A percentile compares a stretch with the other conserved stretches of the same genome.
These are phyloP conservation scores for Geotrichum ghanense DNA, from an alignment of 805 yeast species.

Conservation along the genomic window DNA sequence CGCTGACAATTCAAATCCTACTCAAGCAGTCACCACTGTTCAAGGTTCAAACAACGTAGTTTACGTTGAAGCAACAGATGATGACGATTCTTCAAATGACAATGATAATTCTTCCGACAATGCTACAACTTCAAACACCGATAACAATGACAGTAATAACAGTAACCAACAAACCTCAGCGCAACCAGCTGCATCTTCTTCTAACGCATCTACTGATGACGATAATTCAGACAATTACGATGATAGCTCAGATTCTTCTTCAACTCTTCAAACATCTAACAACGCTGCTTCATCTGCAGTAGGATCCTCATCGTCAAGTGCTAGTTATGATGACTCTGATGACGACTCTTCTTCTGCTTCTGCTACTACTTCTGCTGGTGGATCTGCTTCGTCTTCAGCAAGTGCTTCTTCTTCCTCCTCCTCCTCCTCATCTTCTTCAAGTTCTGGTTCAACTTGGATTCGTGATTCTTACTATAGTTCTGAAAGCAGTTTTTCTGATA, in stretches of 20 bases:
- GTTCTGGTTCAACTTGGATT: slow-evolving; percentile 48
- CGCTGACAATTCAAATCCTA: slow-evolving; percentile 7
- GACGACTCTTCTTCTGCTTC: neutral
- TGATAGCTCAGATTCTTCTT: too few relatives aligned
- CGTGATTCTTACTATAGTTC: slow-evolving; percentile 61
- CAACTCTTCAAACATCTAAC: too few relatives aligned
- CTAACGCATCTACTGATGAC: neutral
- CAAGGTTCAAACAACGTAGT: neutral
- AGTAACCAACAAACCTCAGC: neutral
- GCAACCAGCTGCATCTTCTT: neutral
- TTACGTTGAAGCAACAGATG: neutral
- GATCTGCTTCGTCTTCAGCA: slow-evolving; percentile 13
- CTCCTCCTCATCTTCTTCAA: slow-evolving; percentile 27
- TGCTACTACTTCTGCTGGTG: slow-evolving; percentile 8
- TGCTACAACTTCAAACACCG: neutral
- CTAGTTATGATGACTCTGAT: neutral
- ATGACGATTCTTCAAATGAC: neutral
- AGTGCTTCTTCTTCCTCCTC: slow-evolving; percentile 23
- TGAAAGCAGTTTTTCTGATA: slow-evolving; percentile 58
- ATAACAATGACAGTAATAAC: neutral
- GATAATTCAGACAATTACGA: slow-evolving; percentile 18
- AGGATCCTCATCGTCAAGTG: too few relatives aligned
- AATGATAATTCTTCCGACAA: neutral
- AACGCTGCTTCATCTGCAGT: too few relatives aligned
- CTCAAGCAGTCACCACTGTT: neutral